Evolutionary conservation across 1,284 basidiomycete species (phyloP).

Genomic region (Cystobasidiaceae sp.): DNA sequence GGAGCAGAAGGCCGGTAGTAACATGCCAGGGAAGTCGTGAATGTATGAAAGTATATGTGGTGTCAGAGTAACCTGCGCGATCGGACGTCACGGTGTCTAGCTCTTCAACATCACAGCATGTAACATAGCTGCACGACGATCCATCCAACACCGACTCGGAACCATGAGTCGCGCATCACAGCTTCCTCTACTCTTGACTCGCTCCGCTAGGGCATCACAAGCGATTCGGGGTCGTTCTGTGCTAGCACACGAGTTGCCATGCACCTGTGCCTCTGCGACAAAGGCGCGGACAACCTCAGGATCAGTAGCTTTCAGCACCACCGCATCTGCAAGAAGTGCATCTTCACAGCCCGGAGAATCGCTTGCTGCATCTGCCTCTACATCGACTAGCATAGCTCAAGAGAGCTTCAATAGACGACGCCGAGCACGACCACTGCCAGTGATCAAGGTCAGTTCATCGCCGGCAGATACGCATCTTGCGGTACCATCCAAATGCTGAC

Average conservation of each 20-base stretch:
- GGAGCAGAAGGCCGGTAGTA: too few relatives aligned
- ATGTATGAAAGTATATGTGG: too few relatives aligned
- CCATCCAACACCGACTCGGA: too few relatives aligned
- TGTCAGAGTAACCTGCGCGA: too few relatives aligned
- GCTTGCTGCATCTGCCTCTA: not conserved
- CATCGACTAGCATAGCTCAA: slow-evolving; percentile 8
- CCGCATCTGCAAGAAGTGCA: not conserved
- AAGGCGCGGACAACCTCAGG: not conserved
- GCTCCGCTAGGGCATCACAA: not conserved
- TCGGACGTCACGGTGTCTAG: too few relatives aligned
- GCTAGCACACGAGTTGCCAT: not conserved
- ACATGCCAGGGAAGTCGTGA: too few relatives aligned
- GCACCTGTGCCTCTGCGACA: not conserved
- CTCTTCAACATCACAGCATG: too few relatives aligned
- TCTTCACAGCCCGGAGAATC: not conserved
- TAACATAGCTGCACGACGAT: too few relatives aligned
- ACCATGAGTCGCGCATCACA: not conserved
- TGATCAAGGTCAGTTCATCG: slow-evolving; percentile 30
- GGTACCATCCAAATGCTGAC: too few relatives aligned
- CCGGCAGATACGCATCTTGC: too few relatives aligned
- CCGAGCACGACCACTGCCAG: slow-evolving; percentile 15
- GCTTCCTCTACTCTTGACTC: not conserved
- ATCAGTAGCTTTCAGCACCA: too few relatives aligned
- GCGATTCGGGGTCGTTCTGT: not conserved
- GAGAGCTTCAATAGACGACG: slow-evolving; percentile 13